Percentiles rank a stretch among this genome's conserved stretches.
These are phyloP conservation scores for Boletus coccyginus DNA, from an alignment of 768 basidiomycete genomes.

Conservation along the genomic window DNA sequence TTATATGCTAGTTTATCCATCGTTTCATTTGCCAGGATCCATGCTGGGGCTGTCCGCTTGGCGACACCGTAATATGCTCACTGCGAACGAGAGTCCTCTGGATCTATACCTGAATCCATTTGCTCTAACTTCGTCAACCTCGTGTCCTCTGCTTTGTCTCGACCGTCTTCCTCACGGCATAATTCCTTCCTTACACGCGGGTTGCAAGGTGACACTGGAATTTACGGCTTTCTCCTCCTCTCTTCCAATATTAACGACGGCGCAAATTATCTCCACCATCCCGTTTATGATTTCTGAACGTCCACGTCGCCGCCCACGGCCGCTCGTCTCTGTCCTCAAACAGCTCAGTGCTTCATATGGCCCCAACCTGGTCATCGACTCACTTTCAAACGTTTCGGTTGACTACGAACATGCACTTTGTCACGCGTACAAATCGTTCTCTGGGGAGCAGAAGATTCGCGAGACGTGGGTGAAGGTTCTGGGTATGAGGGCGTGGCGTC, in stretches of 20 bases:
- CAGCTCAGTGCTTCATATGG: conserved; percentile 29
- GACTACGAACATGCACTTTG: conserved; percentile 24
- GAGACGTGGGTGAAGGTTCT: conserved; percentile 13
- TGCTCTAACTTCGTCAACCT: conserved; percentile 3
- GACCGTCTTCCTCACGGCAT: conserved; percentile 12
- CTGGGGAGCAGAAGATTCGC: conserved; percentile 11
- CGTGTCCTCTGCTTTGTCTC: conserved; percentile 21
- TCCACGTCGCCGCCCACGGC: conserved; percentile 35
- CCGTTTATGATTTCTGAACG: conserved; percentile 40
- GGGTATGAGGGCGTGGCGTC: conserved; percentile 42
- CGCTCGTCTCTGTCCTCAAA: conserved; percentile 38
- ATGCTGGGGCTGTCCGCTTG: not conserved
- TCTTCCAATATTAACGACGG: conserved; percentile 33
- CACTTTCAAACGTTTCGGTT: conserved; percentile 40
- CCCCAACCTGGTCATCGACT: conserved; percentile 30
- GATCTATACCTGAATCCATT: conserved; percentile 7
- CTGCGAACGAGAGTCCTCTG: conserved; percentile 6
- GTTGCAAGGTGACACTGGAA: conserved; percentile 27
- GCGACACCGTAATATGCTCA: not conserved
- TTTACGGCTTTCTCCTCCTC: conserved; percentile 40
- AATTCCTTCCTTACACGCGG: conserved; percentile 13
- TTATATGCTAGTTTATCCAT: not conserved
- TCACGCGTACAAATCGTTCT: conserved; percentile 5
- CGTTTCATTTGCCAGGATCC: not conserved
- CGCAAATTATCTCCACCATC: conserved; percentile 41